Evolutionary conservation across 192 early-diverging fungal genomes (phyloP).

Genomic region (Obelidium mucronatum): DNA sequence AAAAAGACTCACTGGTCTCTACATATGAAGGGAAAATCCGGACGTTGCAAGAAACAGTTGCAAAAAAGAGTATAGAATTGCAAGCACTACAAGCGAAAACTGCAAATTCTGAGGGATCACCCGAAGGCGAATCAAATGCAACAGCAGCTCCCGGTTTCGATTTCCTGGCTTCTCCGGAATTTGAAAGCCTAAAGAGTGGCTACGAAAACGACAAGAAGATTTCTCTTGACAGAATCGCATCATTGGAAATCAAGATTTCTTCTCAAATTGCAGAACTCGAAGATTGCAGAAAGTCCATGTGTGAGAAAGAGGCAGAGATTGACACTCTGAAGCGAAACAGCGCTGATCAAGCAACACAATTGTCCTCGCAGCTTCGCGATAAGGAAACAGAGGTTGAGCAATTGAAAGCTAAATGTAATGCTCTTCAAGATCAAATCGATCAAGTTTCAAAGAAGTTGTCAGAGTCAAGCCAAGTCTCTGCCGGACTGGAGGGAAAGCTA

Average conservation of each 20-base stretch:
- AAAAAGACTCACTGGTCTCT: constrained; percentile 21
- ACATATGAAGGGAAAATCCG: constrained; percentile 8
- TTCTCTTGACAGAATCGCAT: constrained; percentile 3
- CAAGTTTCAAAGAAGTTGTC: background rate
- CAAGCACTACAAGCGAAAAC: constrained; percentile 21
- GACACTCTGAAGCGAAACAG: constrained; percentile 8
- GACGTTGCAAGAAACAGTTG: constrained; percentile 26
- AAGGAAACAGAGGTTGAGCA: constrained; percentile 29
- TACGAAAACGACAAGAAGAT: constrained; percentile 22
- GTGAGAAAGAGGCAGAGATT: constrained; percentile 38
- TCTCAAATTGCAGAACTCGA: background rate
- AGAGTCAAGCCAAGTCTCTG: background rate
- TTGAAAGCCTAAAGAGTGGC: constrained; percentile 20
- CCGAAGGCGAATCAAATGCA: background rate
- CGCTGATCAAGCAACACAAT: constrained; percentile 17
- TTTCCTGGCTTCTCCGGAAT: background rate
- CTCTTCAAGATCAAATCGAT: background rate
- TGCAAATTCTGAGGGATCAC: background rate
- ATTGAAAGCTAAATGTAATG: constrained; percentile 4
- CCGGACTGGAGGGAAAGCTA: background rate
- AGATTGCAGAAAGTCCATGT: background rate
- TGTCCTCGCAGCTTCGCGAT: constrained; percentile 20
- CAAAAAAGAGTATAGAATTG: constrained; percentile 24
- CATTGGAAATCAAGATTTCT: constrained; percentile 9
- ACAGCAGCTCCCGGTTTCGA: background rate